These are phyloP conservation scores for Porpolomopsis calyptriformis DNA, from an alignment of 768 basidiomycete genomes.

Conservation along the genomic window DNA sequence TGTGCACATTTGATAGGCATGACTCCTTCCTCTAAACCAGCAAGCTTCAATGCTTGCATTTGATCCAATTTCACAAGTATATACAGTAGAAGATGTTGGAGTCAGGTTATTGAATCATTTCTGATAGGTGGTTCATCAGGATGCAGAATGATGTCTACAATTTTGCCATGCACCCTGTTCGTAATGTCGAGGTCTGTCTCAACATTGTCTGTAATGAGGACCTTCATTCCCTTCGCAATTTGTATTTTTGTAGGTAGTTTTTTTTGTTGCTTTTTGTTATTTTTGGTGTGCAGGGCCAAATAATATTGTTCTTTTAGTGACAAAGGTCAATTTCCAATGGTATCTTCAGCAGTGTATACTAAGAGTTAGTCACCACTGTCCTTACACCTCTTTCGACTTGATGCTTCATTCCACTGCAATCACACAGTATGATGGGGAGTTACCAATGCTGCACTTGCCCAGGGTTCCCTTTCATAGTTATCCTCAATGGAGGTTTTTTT, in stretches of 20 bases:
- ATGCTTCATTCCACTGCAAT: conserved; percentile 17
- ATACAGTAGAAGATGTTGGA: conserved; percentile 23
- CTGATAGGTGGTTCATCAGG: conserved; percentile 15
- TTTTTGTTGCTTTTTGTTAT: background rate
- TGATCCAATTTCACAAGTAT: conserved; percentile 23
- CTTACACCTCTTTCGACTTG: background rate
- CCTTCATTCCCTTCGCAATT: conserved; percentile 27
- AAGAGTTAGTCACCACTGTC: background rate
- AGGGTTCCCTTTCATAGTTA: conserved; percentile 13
- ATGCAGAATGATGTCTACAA: conserved; percentile 21
- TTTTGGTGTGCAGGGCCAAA: background rate
- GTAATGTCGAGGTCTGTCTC: conserved; percentile 29
- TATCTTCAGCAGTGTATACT: background rate
- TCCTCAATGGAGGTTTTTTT: conserved; percentile 17
- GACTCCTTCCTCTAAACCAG: conserved; percentile 18
- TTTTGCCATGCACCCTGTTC: conserved; percentile 27
- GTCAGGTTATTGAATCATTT: conserved; percentile 1
- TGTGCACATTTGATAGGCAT: conserved; percentile 16
- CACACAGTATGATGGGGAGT: conserved; percentile 23
- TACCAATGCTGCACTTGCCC: conserved; percentile 12
- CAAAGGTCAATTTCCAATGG: background rate
- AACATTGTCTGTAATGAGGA: conserved; percentile 27
- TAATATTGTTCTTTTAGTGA: background rate
- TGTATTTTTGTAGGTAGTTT: conserved; percentile 12
- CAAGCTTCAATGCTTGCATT: conserved; percentile 12